These are phyloP conservation scores for Puccinia triticina DNA, from an alignment of 1,284 basidiomycete species.

Conservation along the genomic window DNA sequence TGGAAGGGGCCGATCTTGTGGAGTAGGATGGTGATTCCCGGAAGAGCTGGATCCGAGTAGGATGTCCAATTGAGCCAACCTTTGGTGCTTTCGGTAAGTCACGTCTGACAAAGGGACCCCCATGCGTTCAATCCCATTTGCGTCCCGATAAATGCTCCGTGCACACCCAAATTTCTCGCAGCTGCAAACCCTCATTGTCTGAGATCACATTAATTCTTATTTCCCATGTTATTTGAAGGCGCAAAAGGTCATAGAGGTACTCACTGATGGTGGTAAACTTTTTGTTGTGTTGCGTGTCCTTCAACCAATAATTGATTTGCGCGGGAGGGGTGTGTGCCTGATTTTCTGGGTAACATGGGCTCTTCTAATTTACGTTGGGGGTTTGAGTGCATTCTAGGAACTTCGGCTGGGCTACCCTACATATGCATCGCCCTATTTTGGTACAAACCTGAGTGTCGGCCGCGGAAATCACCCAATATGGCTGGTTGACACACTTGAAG, in stretches of 20 bases:
- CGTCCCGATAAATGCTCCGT: neutral
- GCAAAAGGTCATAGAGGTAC: neutral
- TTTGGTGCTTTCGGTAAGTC: conserved; percentile 5
- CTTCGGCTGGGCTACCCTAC: too few relatives aligned
- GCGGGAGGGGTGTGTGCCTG: too few relatives aligned
- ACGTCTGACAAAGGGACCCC: conserved; percentile 1
- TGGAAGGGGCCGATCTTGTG: neutral
- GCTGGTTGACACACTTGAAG: too few relatives aligned
- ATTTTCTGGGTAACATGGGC: too few relatives aligned
- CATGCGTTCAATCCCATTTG: neutral
- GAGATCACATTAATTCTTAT: neutral
- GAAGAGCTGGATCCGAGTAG: neutral
- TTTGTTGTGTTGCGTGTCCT: too few relatives aligned
- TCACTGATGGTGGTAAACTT: neutral
- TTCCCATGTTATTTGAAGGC: too few relatives aligned
- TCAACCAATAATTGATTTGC: too few relatives aligned
- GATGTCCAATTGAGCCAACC: neutral
- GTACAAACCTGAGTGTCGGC: too few relatives aligned
- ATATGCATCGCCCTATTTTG: too few relatives aligned
- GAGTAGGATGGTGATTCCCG: neutral
- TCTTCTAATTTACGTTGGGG: too few relatives aligned
- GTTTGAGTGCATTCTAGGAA: too few relatives aligned
- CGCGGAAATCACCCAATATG: too few relatives aligned
- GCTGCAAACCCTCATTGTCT: neutral
- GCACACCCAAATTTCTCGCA: neutral